Percentiles rank a stretch among this genome's conserved stretches.
These are phyloP conservation scores for Monilinia fructicola DNA, from an alignment of 2,329 filamentous ascomycete species.

Conservation along the genomic window DNA sequence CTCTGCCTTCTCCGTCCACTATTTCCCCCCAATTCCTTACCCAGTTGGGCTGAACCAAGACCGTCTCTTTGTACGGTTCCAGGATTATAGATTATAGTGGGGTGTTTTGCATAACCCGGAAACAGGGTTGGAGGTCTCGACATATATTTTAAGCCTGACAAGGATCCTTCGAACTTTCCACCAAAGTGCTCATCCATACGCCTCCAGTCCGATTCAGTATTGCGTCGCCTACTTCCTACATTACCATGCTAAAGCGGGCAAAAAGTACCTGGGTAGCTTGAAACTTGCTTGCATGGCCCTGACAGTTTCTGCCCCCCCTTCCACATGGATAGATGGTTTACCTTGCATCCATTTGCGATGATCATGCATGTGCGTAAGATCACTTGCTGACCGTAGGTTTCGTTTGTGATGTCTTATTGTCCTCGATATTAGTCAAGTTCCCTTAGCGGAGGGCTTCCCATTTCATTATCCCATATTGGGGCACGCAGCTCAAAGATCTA, in stretches of 20 bases:
- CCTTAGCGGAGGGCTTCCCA: background rate
- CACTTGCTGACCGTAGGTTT: conserved; percentile 21
- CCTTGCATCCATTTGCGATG: conserved; percentile 6
- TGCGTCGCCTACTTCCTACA: background rate
- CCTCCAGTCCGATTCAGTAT: background rate
- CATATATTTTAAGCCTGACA: conserved; percentile 10
- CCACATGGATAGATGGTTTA: conserved; percentile 15
- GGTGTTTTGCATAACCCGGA: conserved; percentile 22
- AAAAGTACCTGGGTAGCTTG: background rate
- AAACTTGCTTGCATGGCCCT: conserved; percentile 16
- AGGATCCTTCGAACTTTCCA: background rate
- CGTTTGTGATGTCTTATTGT: background rate
- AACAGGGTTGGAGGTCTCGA: conserved; percentile 15
- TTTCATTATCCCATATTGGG: conserved; percentile 3
- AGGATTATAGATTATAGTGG: conserved; percentile 20
- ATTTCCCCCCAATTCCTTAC: background rate
- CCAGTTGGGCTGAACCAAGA: conserved; percentile 23
- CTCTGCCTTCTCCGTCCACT: background rate
- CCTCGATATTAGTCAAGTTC: conserved; percentile 6
- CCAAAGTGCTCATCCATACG: background rate
- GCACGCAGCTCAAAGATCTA: conserved; percentile 20
- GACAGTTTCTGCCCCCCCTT: conserved; percentile 15
- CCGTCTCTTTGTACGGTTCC: conserved; percentile 2
- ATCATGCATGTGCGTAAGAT: conserved; percentile 24
- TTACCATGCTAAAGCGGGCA: background rate